phyloP scores from a whole-genome alignment of 164 flowering plant genomes.

The Dillenia suffruticosa region DNA sequence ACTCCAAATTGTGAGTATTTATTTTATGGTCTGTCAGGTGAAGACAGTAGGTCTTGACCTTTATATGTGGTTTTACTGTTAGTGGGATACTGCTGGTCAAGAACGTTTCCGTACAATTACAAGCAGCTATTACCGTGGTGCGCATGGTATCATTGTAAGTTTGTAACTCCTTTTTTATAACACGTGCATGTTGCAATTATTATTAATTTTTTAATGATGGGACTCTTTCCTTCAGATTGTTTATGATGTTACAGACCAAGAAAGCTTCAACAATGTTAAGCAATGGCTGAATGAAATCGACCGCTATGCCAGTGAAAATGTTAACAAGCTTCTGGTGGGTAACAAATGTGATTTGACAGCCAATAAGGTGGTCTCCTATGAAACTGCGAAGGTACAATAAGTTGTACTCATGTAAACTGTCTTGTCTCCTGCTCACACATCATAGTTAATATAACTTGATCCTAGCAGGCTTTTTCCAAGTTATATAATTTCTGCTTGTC shows the following conservation, averaged over 20 bases:
- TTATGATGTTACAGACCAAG: constrained; percentile 45
- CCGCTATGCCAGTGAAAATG: constrained; percentile 42
- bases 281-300: constrained; percentile 46
- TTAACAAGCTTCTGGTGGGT: constrained; percentile 44
- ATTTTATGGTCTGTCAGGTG: neutral
- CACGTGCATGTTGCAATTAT: too few relatives aligned
- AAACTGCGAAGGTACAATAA: constrained; percentile 32
- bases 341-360: constrained; percentile 39
- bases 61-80: constrained; percentile 2
- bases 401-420: too few relatives aligned
- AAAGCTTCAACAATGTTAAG: constrained; percentile 42
- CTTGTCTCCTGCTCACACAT: neutral
- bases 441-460: neutral
- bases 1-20: constrained; percentile 39
- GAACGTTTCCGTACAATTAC: constrained; percentile 12
- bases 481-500: neutral
- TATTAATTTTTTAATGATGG: too few relatives aligned
- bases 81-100: constrained; percentile 14
- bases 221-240: constrained; percentile 24
- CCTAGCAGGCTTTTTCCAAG: neutral
- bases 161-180: neutral
- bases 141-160: constrained; percentile 11
- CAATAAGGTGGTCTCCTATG: constrained; percentile 33
- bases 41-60: neutral
- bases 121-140: constrained; percentile 14